Conservation (phyloP, 1,284 basidiomycete species). For the Ustilago shanxiensis region DNA sequence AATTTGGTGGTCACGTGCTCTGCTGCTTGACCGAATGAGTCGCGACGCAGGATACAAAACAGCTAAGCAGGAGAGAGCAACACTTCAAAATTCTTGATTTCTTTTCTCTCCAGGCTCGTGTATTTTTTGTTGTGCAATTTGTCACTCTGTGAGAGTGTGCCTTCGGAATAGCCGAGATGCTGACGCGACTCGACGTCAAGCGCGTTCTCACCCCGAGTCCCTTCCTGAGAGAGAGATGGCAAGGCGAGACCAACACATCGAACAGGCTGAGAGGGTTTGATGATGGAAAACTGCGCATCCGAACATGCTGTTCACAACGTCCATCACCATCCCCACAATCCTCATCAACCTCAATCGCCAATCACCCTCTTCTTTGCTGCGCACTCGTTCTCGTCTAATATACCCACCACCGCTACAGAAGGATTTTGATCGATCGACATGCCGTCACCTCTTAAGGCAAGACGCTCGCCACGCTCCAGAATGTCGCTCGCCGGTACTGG, state of each 20-base stretch:
- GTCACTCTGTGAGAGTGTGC: background rate
- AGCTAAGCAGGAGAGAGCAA: slow-evolving; percentile 33
- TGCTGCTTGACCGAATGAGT: background rate
- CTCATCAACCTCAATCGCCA: background rate
- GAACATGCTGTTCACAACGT: background rate
- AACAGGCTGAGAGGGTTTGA: background rate
- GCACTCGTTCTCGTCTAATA: background rate
- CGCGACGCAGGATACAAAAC: slow-evolving; percentile 21
- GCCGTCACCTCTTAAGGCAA: slow-evolving; percentile 51
- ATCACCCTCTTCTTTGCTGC: background rate
- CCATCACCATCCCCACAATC: slow-evolving; percentile 18
- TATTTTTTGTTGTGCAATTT: slow-evolving; percentile 5
- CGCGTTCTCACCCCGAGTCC: slow-evolving; percentile 1
- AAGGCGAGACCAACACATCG: slow-evolving; percentile 39
- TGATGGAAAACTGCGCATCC: background rate
- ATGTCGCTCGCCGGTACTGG: slow-evolving; percentile 48
- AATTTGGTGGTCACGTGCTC: slow-evolving; percentile 32
- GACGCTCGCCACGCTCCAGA: slow-evolving; percentile 48
- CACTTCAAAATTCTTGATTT: slow-evolving; percentile 16
- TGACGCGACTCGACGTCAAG: slow-evolving; percentile 27
- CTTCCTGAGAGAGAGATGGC: background rate
- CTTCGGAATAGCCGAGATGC: background rate
- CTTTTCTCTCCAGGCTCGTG: slow-evolving; percentile 13
- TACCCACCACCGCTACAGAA: background rate
- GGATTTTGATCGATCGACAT: slow-evolving; percentile 15